These are phyloP conservation scores for Neonectria hederae DNA, from an alignment of 2,329 filamentous ascomycete species.

Conservation along the genomic window DNA sequence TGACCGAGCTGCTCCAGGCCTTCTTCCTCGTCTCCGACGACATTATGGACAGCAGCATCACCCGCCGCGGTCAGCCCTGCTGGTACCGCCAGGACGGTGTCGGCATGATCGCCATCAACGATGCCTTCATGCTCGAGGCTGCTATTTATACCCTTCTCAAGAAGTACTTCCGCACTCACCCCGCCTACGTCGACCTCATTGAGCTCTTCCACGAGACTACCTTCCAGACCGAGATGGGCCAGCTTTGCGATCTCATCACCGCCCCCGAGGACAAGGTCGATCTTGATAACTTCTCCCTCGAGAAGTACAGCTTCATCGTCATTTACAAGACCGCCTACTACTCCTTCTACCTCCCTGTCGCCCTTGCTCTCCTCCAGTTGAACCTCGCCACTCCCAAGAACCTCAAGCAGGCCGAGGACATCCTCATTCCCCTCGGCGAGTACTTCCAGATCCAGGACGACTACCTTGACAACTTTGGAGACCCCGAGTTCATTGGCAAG, in stretches of 20 bases:
- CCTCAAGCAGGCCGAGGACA: conserved; percentile 87
- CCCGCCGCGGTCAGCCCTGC: conserved; percentile 91
- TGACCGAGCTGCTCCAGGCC: conserved; percentile 97
- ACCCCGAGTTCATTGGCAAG: conserved; percentile 93
- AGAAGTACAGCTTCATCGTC: conserved; percentile 98
- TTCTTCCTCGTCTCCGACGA: conserved; percentile 99
- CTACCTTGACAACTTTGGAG: conserved; percentile 97
- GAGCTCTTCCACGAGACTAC: conserved; percentile 97
- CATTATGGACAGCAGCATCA: conserved; percentile 97
- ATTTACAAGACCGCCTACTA: conserved; percentile 99
- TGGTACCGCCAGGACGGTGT: conserved; percentile 94
- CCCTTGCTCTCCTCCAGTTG: conserved; percentile 86
- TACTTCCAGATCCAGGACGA: conserved; percentile 99
- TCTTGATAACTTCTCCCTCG: conserved; percentile 92
- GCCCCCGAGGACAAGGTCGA: conserved; percentile 94
- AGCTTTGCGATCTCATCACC: conserved; percentile 93
- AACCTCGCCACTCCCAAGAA: conserved; percentile 87
- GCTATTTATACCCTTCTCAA: conserved; percentile 91
- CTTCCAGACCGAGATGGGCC: conserved; percentile 94
- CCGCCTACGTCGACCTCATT: conserved; percentile 87
- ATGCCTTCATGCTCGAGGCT: conserved; percentile 93
- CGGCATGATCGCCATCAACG: conserved; percentile 97
- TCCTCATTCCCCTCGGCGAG: conserved; percentile 95
- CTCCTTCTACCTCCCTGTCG: conserved; percentile 97
- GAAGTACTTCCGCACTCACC: conserved; percentile 90